Evolutionary conservation across 140 eudicot genomes (phyloP).

Genomic region (Stevia rebaudiana): DNA sequence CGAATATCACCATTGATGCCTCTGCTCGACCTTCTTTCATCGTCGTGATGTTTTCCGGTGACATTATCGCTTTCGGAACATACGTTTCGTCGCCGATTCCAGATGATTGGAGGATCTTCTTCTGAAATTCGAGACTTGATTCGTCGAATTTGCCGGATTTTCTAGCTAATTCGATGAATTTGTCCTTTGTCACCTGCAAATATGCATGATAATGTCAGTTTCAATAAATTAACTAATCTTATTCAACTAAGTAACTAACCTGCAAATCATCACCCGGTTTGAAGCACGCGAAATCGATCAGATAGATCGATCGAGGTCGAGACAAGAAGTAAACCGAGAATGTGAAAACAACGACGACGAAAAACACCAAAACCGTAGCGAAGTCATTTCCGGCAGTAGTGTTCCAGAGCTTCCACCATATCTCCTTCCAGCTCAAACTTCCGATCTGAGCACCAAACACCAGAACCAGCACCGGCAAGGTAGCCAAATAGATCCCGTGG

Average conservation of each 20-base stretch:
- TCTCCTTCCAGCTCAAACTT: constrained; percentile 58
- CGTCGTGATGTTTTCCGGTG: constrained; percentile 55
- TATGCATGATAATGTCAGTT: too few relatives aligned
- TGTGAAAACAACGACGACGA: constrained; percentile 57
- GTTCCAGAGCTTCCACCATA: constrained; percentile 77
- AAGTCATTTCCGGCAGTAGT: constrained; percentile 57
- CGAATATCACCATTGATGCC: constrained; percentile 82
- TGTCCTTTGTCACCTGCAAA: constrained; percentile 62
- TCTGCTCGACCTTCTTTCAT: constrained; percentile 94
- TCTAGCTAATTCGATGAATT: constrained; percentile 70
- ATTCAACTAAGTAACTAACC: too few relatives aligned
- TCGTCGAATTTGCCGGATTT: constrained; percentile 83
- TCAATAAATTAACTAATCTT: too few relatives aligned
- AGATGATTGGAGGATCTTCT: constrained; percentile 59
- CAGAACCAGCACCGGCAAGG: constrained; percentile 58
- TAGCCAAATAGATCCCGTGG: constrained; percentile 70
- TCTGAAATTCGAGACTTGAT: constrained; percentile 63
- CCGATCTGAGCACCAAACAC: constrained; percentile 81
- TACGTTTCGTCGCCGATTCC: constrained; percentile 93
- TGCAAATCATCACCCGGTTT: constrained; percentile 73
- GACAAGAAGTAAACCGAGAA: constrained; percentile 79
- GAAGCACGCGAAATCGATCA: constrained; percentile 83
- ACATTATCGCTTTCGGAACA: constrained; percentile 60
- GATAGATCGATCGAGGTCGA: constrained; percentile 62
- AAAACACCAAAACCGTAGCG: constrained; percentile 55